These are phyloP conservation scores for Clavispora santaluciae DNA, from an alignment of 805 yeast species.

Conservation along the genomic window DNA sequence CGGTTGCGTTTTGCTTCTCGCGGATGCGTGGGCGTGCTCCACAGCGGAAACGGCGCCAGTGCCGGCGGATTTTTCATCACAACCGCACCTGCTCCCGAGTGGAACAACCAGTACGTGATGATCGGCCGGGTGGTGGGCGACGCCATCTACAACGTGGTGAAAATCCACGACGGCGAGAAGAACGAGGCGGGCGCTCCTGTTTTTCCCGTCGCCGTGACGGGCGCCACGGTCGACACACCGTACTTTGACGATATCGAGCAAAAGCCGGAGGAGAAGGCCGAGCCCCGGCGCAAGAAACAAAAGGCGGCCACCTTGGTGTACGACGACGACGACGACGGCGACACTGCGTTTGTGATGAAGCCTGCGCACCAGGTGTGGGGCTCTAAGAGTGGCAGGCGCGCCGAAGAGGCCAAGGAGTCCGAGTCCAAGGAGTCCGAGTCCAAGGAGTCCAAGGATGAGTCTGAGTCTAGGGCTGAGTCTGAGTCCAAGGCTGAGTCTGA, in stretches of 20 bases:
- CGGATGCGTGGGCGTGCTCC: conserved; percentile 53
- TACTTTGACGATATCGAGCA: conserved; percentile 43
- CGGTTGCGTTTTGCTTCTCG: conserved; percentile 47
- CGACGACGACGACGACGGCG: conserved; percentile 37
- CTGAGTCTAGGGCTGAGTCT: conserved; percentile 1
- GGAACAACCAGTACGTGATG: conserved; percentile 37
- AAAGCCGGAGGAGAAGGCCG: conserved; percentile 2
- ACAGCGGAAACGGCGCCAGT: conserved; percentile 13
- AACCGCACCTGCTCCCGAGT: conserved; percentile 40
- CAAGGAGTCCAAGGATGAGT: conserved; percentile 1
- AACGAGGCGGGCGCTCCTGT: conserved; percentile 37
- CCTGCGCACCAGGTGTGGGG: conserved; percentile 39
- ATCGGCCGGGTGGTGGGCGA: conserved; percentile 60
- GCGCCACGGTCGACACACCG: conserved; percentile 38
- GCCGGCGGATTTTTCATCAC: conserved; percentile 36
- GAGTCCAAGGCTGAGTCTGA: background rate
- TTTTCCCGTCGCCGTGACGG: conserved; percentile 45
- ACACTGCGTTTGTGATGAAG: conserved; percentile 36
- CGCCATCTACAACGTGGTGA: conserved; percentile 47
- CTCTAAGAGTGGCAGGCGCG: conserved; percentile 10
- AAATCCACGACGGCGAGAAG: conserved; percentile 46
- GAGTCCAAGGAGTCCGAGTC: conserved; percentile 1
- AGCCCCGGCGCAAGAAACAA: conserved; percentile 13
- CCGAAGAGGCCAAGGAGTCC: background rate
- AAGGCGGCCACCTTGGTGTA: conserved; percentile 30